These are phyloP conservation scores for Iris pallida DNA, from an alignment of 116 monocot species.

Conservation along the genomic window DNA sequence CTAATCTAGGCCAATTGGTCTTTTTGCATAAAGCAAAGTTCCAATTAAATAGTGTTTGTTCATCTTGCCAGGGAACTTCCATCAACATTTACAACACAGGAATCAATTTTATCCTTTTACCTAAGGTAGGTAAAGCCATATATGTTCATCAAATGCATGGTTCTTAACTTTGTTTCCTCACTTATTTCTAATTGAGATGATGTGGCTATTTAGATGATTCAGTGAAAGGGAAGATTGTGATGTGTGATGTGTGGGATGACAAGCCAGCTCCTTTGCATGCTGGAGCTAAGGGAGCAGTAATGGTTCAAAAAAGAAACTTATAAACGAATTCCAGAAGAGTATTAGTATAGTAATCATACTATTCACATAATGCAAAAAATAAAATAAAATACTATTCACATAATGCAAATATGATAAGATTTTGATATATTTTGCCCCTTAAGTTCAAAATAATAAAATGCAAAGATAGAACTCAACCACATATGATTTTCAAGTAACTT, in stretches of 20 bases:
- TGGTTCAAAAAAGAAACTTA: conserved; percentile 11
- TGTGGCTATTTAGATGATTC: conserved; percentile 22
- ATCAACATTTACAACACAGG: conserved; percentile 13
- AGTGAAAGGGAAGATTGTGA: conserved; percentile 26
- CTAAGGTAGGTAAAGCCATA: conserved; percentile 16
- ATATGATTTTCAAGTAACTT: no score
- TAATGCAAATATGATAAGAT: no score
- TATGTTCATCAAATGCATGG: background rate
- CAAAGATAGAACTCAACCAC: no score
- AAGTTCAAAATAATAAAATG: no score
- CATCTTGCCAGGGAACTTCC: conserved; percentile 1
- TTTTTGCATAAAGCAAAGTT: no score
- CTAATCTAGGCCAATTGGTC: no score
- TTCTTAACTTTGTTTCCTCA: background rate
- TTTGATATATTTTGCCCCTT: no score
- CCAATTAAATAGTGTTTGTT: no score
- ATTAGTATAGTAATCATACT: no score
- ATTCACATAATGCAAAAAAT: no score
- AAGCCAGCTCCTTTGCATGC: conserved; percentile 11
- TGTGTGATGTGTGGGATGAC: conserved; percentile 27
- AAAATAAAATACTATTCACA: no score
- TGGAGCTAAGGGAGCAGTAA: conserved; percentile 40
- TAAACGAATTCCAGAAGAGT: no score
- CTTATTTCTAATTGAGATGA: conserved; percentile 7
- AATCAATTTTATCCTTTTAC: conserved; percentile 7